Evolutionary conservation across 352 stramenopile genomes (phyloP).

Genomic region (Thraustochytrium striatum): DNA sequence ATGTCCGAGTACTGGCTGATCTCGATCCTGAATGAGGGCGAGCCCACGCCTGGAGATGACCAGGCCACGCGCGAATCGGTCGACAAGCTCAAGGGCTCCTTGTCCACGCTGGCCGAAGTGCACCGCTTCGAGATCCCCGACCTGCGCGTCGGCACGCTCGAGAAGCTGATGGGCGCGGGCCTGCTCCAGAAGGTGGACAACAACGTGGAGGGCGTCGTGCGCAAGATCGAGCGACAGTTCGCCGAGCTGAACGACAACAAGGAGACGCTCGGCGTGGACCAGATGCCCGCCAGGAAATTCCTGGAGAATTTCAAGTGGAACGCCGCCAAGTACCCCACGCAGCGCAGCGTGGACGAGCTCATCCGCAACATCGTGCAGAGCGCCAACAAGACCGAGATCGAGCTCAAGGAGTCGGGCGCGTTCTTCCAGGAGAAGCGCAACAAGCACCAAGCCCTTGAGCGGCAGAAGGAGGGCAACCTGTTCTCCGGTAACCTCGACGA

Average conservation of each 20-base stretch:
- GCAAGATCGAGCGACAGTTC: conserved; percentile 94
- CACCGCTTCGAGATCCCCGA: conserved; percentile 83
- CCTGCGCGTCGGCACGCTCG: conserved; percentile 91
- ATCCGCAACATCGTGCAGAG: conserved; percentile 86
- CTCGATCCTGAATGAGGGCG: conserved; percentile 18
- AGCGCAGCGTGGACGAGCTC: conserved; percentile 72
- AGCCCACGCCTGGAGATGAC: conserved; percentile 23
- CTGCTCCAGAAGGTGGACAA: conserved; percentile 92
- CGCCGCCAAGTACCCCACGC: conserved; percentile 89
- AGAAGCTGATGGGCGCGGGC: conserved; percentile 88
- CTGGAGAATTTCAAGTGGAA: conserved; percentile 96
- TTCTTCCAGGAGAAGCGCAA: conserved; percentile 97
- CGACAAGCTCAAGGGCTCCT: conserved; percentile 21
- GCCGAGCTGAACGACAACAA: conserved; percentile 72
- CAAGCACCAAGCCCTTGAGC: conserved; percentile 74
- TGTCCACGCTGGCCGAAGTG: conserved; percentile 58
- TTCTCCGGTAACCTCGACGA: conserved; percentile 90
- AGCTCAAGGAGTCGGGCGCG: conserved; percentile 57
- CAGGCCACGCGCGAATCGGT: not conserved
- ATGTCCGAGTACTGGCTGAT: conserved; percentile 38
- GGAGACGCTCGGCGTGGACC: conserved; percentile 53
- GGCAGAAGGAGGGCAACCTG: conserved; percentile 90
- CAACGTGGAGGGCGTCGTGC: conserved; percentile 86
- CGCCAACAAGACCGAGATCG: conserved; percentile 80
- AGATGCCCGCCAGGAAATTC: conserved; percentile 85